Evolutionary conservation across 2,329 filamentous ascomycete genomes (phyloP).

Genomic region (Aspergillus niger): DNA sequence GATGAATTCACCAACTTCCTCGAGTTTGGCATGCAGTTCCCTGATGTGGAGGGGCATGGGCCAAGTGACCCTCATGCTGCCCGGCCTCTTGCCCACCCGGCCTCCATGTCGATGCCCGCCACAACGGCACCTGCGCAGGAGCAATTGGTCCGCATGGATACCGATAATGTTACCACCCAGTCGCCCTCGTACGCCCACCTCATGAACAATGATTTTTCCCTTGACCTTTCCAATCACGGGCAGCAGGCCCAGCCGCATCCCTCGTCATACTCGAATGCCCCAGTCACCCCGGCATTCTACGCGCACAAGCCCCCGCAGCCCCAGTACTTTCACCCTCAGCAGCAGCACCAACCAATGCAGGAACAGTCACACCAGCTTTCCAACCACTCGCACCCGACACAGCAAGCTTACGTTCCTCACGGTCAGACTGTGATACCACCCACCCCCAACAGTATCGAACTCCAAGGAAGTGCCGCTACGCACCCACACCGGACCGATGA

Average conservation of each 20-base stretch:
- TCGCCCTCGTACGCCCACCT: slow-evolving; percentile 31
- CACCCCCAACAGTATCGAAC: slow-evolving; percentile 52
- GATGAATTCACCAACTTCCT: slow-evolving; percentile 54
- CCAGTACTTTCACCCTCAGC: slow-evolving; percentile 21
- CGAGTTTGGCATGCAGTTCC: slow-evolving; percentile 51
- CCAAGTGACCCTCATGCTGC: slow-evolving; percentile 38
- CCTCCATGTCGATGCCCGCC: slow-evolving; percentile 38
- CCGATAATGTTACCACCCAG: slow-evolving; percentile 27
- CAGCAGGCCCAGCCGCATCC: slow-evolving; percentile 28
- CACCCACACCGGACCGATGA: slow-evolving; percentile 46
- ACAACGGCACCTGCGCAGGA: slow-evolving; percentile 31
- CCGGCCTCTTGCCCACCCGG: slow-evolving; percentile 33
- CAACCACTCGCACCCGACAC: slow-evolving; percentile 23
- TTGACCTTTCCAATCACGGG: slow-evolving; percentile 31
- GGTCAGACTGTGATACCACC: slow-evolving; percentile 46
- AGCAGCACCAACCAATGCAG: slow-evolving; percentile 30
- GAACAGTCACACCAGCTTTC: slow-evolving; percentile 31
- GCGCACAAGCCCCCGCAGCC: slow-evolving; percentile 34
- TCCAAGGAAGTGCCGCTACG: slow-evolving; percentile 47
- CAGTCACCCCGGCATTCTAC: slow-evolving; percentile 37
- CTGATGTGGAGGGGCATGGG: slow-evolving; percentile 45
- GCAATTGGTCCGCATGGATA: slow-evolving; percentile 32
- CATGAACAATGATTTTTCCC: slow-evolving; percentile 40
- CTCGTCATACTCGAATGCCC: slow-evolving; percentile 34
- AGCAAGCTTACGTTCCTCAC: slow-evolving; percentile 33